Evolutionary conservation across 495 filamentous ascomycete species (phyloP).

Genomic region (Tuber magnatum): DNA sequence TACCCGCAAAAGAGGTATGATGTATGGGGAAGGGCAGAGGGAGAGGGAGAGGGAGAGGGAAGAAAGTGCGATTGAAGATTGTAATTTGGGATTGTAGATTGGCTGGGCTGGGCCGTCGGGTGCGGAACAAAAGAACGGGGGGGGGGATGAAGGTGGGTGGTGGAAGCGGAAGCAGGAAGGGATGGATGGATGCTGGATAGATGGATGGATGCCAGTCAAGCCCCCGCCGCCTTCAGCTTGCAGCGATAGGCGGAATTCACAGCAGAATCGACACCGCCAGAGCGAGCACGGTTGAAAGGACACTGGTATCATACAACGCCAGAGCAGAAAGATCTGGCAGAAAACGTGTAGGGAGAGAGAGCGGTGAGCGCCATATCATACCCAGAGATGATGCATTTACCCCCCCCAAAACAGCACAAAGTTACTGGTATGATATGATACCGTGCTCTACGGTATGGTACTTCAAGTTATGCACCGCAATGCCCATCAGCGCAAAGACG

Average conservation of each 20-base stretch:
- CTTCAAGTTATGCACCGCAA: not conserved
- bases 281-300: not conserved
- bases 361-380: not conserved
- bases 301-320: not conserved
- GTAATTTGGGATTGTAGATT: constrained; percentile 27
- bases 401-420: not conserved
- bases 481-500: not conserved
- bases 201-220: constrained; percentile 19
- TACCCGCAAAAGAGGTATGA: not conserved
- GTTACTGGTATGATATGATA: no score
- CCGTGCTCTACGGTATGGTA: no score
- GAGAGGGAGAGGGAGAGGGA: not conserved
- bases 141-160: constrained; percentile 11
- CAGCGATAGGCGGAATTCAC: not conserved
- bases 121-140: constrained; percentile 20
- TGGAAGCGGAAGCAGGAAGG: constrained; percentile 13
- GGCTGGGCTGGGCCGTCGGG: constrained; percentile 17
- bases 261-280: not conserved
- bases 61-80: constrained; percentile 8
- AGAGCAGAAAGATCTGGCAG: not conserved
- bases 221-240: constrained; percentile 17
- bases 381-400: not conserved
- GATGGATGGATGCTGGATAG: constrained; percentile 18
- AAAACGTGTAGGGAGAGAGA: not conserved
- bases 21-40: not conserved